These are phyloP conservation scores for Saccharum officinarum DNA, from an alignment of 176 grass and related monocot species.

Conservation along the genomic window DNA sequence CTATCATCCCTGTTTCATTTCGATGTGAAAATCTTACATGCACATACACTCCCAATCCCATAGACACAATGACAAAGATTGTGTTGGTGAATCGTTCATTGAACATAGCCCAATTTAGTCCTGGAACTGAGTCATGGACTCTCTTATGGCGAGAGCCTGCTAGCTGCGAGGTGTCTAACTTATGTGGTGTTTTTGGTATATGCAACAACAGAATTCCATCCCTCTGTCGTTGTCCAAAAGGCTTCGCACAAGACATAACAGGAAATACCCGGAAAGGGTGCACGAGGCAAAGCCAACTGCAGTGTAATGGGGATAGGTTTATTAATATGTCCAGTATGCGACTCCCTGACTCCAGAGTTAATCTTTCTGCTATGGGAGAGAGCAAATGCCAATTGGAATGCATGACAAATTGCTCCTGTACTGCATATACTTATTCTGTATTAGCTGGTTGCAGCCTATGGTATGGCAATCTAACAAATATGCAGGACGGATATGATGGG, in stretches of 20 bases:
- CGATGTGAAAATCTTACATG: slow-evolving; percentile 22
- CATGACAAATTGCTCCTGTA: slow-evolving; percentile 37
- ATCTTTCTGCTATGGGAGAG: neutral
- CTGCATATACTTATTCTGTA: slow-evolving; percentile 35
- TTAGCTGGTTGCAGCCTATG: slow-evolving; percentile 37
- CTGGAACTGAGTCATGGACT: neutral
- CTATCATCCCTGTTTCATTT: slow-evolving; percentile 2
- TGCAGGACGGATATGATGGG: slow-evolving; percentile 3
- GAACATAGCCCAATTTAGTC: slow-evolving; percentile 5
- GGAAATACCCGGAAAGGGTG: slow-evolving; percentile 22
- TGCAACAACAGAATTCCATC: neutral
- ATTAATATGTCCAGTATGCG: slow-evolving; percentile 15
- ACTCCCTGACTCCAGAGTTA: neutral
- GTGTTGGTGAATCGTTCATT: slow-evolving; percentile 31
- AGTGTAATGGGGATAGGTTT: slow-evolving; percentile 47
- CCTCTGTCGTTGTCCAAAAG: slow-evolving; percentile 20
- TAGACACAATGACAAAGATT: neutral
- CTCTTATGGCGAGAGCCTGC: neutral
- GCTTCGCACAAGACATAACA: neutral
- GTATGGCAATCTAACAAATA: slow-evolving; percentile 33
- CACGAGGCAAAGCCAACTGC: neutral
- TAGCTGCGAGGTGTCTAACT: slow-evolving; percentile 34
- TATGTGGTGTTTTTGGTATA: slow-evolving; percentile 53
- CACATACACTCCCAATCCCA: slow-evolving; percentile 30
- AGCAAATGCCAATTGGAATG: slow-evolving; percentile 29